Evolutionary conservation across 2,329 filamentous ascomycete genomes (phyloP).

Genomic region (Colletotrichum ledebouriae): DNA sequence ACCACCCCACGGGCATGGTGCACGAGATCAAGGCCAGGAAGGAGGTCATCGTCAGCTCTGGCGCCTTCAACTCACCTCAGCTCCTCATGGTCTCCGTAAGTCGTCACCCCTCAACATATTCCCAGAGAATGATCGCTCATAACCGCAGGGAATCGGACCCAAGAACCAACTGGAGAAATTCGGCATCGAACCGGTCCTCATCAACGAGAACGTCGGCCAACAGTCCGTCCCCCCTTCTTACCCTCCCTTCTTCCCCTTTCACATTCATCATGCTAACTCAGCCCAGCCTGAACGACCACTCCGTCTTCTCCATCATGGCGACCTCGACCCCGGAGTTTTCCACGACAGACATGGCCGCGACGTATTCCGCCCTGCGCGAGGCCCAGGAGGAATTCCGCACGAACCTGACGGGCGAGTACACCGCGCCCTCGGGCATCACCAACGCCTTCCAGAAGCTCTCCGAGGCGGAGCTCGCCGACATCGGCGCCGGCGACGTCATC

Average conservation of each 20-base stretch:
- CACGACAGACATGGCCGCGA: constrained; percentile 45
- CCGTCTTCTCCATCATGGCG: constrained; percentile 48
- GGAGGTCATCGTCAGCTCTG: constrained; percentile 40
- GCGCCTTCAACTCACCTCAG: constrained; percentile 42
- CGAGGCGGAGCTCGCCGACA: constrained; percentile 40
- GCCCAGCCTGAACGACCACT: constrained; percentile 47
- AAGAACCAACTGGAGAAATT: constrained; percentile 43
- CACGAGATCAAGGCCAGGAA: constrained; percentile 41
- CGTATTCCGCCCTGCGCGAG: constrained; percentile 41
- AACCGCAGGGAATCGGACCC: constrained; percentile 43
- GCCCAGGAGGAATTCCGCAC: constrained; percentile 46
- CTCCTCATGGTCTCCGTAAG: constrained; percentile 43
- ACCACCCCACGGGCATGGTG: constrained; percentile 44
- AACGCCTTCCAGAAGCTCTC: constrained; percentile 47
- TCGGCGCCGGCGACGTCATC: constrained; percentile 44
- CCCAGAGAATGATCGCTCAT: constrained; percentile 11
- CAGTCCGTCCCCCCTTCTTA: constrained; percentile 38
- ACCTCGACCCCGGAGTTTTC: constrained; percentile 45
- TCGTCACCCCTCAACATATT: background rate
- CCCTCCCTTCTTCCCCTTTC: no score
- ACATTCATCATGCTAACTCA: constrained; percentile 6
- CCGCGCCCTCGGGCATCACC: constrained; percentile 46
- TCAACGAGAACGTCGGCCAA: constrained; percentile 47
- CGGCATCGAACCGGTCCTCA: constrained; percentile 44
- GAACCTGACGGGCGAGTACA: constrained; percentile 45